Base-by-base conservation (phyloP, 352 stramenopile species). In the Pythium rhizo-oryzae region DNA sequence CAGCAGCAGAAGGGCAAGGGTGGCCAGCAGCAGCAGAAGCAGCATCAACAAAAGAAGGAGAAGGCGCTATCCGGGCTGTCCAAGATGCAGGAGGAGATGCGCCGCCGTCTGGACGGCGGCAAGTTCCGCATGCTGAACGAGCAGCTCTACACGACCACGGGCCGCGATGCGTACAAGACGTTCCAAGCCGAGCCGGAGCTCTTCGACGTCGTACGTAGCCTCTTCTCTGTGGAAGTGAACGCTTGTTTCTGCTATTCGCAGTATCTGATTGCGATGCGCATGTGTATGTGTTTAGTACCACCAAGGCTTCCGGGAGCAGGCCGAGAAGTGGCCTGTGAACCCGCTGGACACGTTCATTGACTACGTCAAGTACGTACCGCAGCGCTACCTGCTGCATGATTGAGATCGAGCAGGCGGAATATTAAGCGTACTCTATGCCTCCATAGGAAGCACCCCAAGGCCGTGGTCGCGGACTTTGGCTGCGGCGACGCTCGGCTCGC, bases 121-220 rank as follows among this genome's bases (percentile, higher is more conserved):
- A 93, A 98, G 72, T 99, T 99, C 80, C 93, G 98, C 61, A 98
- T 98, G 84, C 86, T 99, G 12, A 99, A 99, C 71, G 98, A 99
- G 78, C 90, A 98, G 72, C 75, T 99, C 18, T 99, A 99, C 80
- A 99, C 97, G 8, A 98, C 78, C 28, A 93, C 92, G 23, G 98
- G 97, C 21, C 61, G 82, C 11, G 70, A 87, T 37, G 85, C 97
- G 2, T 98, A 98, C 67, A 70, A 86, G 41, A 89, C 91, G 25
- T 99, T 99, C 77, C 90, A 96, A 66, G 59, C 78, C 33, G 88
- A 99, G 67, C 97, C 97, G 9, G 85, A 97, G 57, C 87, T 99
- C 62, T 99, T 99, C 71, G 90, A 99, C 60, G 85, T 92, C 67
- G 80, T 88, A 55, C 47, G 74, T n/a, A n/a, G n/a, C n/a, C n/a